Conservation (phyloP, 441 rosid species). For the Daphne laureola region DNA sequence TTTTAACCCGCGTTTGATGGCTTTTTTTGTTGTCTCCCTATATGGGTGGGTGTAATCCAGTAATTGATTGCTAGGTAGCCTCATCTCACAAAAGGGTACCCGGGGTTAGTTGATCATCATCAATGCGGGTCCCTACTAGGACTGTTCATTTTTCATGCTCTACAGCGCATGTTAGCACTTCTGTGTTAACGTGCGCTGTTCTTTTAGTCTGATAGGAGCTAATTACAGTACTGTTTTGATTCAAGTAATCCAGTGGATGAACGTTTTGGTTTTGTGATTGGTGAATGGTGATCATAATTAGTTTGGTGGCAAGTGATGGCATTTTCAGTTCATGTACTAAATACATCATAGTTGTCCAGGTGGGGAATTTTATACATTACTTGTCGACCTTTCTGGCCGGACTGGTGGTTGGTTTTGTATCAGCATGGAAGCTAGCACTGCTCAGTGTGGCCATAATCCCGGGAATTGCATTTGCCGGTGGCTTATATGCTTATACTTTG, state of each 20-base stretch:
- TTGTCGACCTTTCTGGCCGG: conserved; percentile 96
- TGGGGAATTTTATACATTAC: conserved; percentile 95
- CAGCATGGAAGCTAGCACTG: conserved; percentile 96
- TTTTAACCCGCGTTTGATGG: not conserved
- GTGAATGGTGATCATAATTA: not conserved
- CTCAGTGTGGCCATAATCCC: conserved; percentile 95
- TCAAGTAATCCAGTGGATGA: not conserved
- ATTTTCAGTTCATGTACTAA: not conserved
- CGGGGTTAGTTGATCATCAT: conserved; percentile 22
- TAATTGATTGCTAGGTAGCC: conserved; percentile 7
- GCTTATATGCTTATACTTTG: conserved; percentile 90
- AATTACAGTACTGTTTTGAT: not conserved
- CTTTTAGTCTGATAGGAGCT: not conserved
- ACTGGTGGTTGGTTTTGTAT: conserved; percentile 94
- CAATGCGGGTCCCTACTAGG: conserved; percentile 32
- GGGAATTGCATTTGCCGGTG: conserved; percentile 98
- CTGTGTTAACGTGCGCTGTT: conserved; percentile 28
- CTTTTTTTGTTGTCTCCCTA: conserved; percentile 3
- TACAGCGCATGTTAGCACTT: conserved; percentile 35
- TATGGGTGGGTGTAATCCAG: conserved; percentile 17
- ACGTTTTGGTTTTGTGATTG: conserved; percentile 9
- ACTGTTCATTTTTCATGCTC: conserved; percentile 14
- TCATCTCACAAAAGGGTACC: conserved; percentile 17
- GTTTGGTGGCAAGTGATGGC: not conserved
- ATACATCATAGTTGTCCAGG: conserved; percentile 33